phyloP scores from a whole-genome alignment of 352 stramenopile genomes.

The Bremia lactucae region DNA sequence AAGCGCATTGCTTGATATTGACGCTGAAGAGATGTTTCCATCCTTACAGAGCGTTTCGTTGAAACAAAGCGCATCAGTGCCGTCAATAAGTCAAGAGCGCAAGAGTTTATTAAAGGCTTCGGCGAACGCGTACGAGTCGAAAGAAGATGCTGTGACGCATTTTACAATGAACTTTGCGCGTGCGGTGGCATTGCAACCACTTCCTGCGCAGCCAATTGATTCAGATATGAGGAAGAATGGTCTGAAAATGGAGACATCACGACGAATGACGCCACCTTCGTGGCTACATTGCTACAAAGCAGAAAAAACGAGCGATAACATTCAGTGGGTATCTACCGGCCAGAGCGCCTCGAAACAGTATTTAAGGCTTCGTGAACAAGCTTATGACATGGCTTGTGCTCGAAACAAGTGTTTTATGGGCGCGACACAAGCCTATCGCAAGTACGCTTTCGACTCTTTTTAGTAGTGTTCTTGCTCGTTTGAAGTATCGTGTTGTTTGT shows the following conservation, averaged over 20 bases:
- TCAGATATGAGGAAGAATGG: constrained; percentile 1
- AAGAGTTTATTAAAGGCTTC: constrained; percentile 1
- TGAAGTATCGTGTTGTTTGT: constrained; percentile 13
- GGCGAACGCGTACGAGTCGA: constrained; percentile 11
- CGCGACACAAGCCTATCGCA: constrained; percentile 72
- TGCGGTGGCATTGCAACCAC: constrained; percentile 51
- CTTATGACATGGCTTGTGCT: constrained; percentile 69
- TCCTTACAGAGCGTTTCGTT: constrained; percentile 36
- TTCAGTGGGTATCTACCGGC: constrained; percentile 59
- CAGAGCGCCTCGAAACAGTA: constrained; percentile 55
- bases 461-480: too few relatives aligned
- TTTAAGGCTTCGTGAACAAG: constrained; percentile 58
- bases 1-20: constrained; percentile 34
- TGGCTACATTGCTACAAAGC: constrained; percentile 31
- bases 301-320: constrained; percentile 22
- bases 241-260: constrained; percentile 12
- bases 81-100: constrained; percentile 5
- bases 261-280: constrained; percentile 12
- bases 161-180: constrained; percentile 72
- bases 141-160: constrained; percentile 20
- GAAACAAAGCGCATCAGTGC: constrained; percentile 4
- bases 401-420: constrained; percentile 85
- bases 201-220: background rate
- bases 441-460: too few relatives aligned
- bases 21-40: constrained; percentile 73